Percentiles rank a stretch among this genome's conserved stretches.
Evolutionary conservation across 2,329 filamentous ascomycete species (phyloP).

Genomic region (Ramularia endophylla): DNA sequence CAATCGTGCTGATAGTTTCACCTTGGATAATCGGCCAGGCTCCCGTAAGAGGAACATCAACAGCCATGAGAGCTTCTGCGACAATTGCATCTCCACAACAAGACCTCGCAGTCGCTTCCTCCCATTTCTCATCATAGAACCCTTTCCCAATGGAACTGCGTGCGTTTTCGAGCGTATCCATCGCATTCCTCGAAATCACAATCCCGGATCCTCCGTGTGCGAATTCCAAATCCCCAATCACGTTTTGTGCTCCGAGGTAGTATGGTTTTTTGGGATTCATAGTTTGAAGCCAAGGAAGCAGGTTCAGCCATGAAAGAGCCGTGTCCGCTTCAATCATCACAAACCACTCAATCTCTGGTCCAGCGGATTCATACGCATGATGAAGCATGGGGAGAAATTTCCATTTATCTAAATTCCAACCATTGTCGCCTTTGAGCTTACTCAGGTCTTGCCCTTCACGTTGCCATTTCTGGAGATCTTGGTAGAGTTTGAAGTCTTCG

Average conservation of each 20-base stretch:
- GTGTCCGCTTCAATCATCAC: slow-evolving; percentile 54
- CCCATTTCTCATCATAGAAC: slow-evolving; percentile 34
- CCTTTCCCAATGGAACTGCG: slow-evolving; percentile 37
- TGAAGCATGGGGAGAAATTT: slow-evolving; percentile 54
- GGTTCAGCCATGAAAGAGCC: slow-evolving; percentile 41
- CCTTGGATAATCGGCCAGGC: slow-evolving; percentile 42
- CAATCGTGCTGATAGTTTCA: slow-evolving; percentile 37
- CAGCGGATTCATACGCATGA: slow-evolving; percentile 43
- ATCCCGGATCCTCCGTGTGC: slow-evolving; percentile 42
- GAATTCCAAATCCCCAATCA: slow-evolving; percentile 34
- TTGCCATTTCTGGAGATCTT: slow-evolving; percentile 27
- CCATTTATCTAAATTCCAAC: slow-evolving; percentile 53
- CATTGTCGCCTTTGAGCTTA: slow-evolving; percentile 31
- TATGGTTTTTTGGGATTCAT: slow-evolving; percentile 41
- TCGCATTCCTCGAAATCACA: slow-evolving; percentile 39
- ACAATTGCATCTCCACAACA: slow-evolving; percentile 53
- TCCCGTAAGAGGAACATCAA: slow-evolving; percentile 39
- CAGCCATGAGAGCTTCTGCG: slow-evolving; percentile 44
- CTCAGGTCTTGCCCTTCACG: slow-evolving; percentile 28
- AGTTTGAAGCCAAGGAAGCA: slow-evolving; percentile 45
- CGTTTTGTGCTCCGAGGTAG: slow-evolving; percentile 45
- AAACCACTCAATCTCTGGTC: slow-evolving; percentile 47
- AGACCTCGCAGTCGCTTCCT: slow-evolving; percentile 40
- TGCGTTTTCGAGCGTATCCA: slow-evolving; percentile 31
- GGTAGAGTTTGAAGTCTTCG: slow-evolving; percentile 31